Evolutionary conservation across 1,284 basidiomycete genomes (phyloP), one percentile per base, ranked within the genome.

Genomic region (Trichosporon inkin): DNA sequence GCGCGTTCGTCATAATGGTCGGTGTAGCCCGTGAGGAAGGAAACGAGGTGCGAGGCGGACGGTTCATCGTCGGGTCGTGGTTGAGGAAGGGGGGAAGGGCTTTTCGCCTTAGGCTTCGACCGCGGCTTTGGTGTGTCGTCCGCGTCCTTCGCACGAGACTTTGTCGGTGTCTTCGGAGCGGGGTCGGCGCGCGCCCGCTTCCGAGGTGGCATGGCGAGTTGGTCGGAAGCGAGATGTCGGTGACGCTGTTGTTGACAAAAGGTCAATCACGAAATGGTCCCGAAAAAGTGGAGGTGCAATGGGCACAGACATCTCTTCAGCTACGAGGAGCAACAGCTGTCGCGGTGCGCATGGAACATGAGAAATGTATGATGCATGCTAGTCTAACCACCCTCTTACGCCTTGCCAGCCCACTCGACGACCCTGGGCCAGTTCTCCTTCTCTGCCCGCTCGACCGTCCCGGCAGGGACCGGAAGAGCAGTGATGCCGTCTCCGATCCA

Each of bases 401-500:
- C 58, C 58, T 63, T 58, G 41, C 73, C 73, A 28, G 69, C 60
- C 72, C 72, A 77, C 68, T 77, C 74, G n/a, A 75, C 65, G 17
- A 77, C 71, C 52, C 66, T 65, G 34, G 74, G 73, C 74, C 74
- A 77, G 8, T 56, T 63, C 57, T 71, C 72, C 38, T 58, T 55
- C 66, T 66, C 38, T 20, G 67, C 71, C 53, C 95, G 81, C 74
- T 90, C 85, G 59, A 81, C 82, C 11, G 90, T 94, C 37, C 90
- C 94, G 28, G 90, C 92, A 1, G 94, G 95, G 82, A 95, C 94
- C 10, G 95, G 94, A 62, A 99, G 80, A 64, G 86, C 84, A 60
- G 85, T 83, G 6, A 98, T 84, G 53, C 91, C 89, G 67, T 87
- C 88, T 1, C 90, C 88, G 19, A 97, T 78, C 64, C 92, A 86